Evolutionary conservation across 2,329 filamentous ascomycete genomes (phyloP).

Genomic region (Fusarium burgessii): DNA sequence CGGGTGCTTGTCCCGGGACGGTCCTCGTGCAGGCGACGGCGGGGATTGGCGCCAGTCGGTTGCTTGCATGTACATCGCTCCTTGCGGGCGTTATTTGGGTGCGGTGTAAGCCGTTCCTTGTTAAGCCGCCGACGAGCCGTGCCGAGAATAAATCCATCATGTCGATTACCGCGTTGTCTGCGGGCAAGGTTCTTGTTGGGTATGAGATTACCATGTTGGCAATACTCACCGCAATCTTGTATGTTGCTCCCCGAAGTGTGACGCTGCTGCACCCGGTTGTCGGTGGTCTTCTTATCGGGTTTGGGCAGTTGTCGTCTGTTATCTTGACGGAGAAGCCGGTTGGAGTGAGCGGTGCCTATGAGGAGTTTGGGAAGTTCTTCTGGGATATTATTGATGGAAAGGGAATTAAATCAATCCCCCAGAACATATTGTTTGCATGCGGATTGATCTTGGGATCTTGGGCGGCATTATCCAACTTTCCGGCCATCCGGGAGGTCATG

Average conservation of each 20-base stretch:
- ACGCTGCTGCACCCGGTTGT: conserved; percentile 15
- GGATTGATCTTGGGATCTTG: conserved; percentile 15
- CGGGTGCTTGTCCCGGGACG: conserved; percentile 24
- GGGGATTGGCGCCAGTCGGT: conserved; percentile 7
- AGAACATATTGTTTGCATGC: conserved; percentile 1
- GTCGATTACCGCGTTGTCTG: conserved; percentile 11
- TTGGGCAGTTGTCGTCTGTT: conserved; percentile 10
- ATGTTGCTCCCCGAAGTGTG: conserved; percentile 5
- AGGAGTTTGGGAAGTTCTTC: conserved; percentile 5
- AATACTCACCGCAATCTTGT: conserved; percentile 2
- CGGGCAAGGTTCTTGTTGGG: conserved; percentile 3
- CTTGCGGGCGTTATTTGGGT: conserved; percentile 11
- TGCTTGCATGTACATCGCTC: conserved; percentile 9
- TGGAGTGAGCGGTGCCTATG: conserved; percentile 11
- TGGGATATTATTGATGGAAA: not conserved
- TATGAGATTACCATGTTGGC: conserved; percentile 12
- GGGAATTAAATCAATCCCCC: not conserved
- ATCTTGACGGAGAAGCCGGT: conserved; percentile 9
- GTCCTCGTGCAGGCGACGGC: conserved; percentile 21
- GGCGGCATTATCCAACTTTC: not conserved
- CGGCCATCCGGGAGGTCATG: conserved; percentile 9
- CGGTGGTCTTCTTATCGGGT: conserved; percentile 13
- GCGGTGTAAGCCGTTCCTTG: not conserved
- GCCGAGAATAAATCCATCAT: not conserved
- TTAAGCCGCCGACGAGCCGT: conserved; percentile 13